Percentiles rank a stretch among this genome's conserved stretches.
phyloP scores from a whole-genome alignment of 768 basidiomycete species.

The Kwoniella mangroviensis region DNA sequence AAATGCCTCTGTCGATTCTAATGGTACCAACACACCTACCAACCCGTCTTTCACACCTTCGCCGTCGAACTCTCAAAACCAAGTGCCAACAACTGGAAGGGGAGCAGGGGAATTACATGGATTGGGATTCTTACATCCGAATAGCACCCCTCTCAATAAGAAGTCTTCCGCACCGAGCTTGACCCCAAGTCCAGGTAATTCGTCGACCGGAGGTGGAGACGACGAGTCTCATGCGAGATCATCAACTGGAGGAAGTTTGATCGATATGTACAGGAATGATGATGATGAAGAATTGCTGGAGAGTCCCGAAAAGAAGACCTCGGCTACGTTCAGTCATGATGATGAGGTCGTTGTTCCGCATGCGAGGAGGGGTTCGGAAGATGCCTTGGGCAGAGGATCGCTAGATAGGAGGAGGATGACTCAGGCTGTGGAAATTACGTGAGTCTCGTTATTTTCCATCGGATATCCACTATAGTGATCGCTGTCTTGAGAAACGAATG shows the following conservation, averaged over 20 bases:
- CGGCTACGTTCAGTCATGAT: neutral
- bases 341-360: neutral
- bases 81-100: neutral
- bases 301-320: conserved; percentile 17
- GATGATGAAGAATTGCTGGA: conserved; percentile 27
- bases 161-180: conserved; percentile 3
- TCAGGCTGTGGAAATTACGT: conserved; percentile 50
- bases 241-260: conserved; percentile 41
- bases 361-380: neutral
- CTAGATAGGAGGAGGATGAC: conserved; percentile 18
- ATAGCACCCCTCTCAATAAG: conserved; percentile 3
- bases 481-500: no score
- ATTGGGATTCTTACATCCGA: conserved; percentile 40
- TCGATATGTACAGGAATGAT: conserved; percentile 43
- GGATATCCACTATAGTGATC: no score
- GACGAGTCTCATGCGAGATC: conserved; percentile 19
- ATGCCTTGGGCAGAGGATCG: neutral
- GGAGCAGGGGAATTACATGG: conserved; percentile 16
- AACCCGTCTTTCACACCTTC: conserved; percentile 1
- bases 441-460: neutral
- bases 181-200: conserved; percentile 7
- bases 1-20: neutral
- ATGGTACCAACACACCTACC: neutral
- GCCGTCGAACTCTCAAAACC: conserved; percentile 6
- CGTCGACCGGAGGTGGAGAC: conserved; percentile 2